Conservation (phyloP, 2,329 filamentous ascomycete genomes). For the Stemphylium lycopersici region DNA sequence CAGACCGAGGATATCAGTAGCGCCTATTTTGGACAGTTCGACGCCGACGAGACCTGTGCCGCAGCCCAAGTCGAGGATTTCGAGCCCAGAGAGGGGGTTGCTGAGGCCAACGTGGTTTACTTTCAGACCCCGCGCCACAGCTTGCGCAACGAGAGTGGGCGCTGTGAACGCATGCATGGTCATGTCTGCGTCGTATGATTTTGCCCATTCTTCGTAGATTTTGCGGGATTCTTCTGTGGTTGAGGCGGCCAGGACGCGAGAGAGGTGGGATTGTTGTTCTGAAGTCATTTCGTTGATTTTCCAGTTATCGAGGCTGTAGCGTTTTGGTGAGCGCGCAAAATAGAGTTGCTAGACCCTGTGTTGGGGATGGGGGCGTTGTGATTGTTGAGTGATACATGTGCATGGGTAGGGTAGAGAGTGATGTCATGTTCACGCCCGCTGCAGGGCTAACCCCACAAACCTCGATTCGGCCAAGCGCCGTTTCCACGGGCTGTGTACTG, state of each 20-base stretch:
- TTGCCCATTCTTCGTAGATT: slow-evolving; percentile 57
- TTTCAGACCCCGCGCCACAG: slow-evolving; percentile 20
- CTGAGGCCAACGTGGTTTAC: slow-evolving; percentile 19
- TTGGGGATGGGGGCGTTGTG: too few relatives aligned
- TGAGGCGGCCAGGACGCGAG: slow-evolving; percentile 46
- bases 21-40: slow-evolving; percentile 53
- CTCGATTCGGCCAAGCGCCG: too few relatives aligned
- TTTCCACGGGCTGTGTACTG: too few relatives aligned
- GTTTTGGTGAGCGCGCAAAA: too few relatives aligned
- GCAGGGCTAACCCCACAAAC: too few relatives aligned
- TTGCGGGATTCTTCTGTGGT: slow-evolving; percentile 47
- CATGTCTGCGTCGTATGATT: slow-evolving; percentile 53
- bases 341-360: too few relatives aligned
- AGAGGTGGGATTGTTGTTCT: background rate
- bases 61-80: slow-evolving; percentile 62
- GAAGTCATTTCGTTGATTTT: too few relatives aligned
- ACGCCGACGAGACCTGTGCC: slow-evolving; percentile 62
- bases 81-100: slow-evolving; percentile 24
- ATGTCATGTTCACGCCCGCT: too few relatives aligned
- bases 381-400: too few relatives aligned
- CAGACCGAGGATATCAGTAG: slow-evolving; percentile 58
- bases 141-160: slow-evolving; percentile 46
- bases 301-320: too few relatives aligned
- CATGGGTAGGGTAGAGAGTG: too few relatives aligned
- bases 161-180: slow-evolving; percentile 51